Evolutionary conservation across 2,329 filamentous ascomycete species (phyloP), one percentile per base, ranked within the genome.

Genomic region (Cladophialophora psammophila): DNA sequence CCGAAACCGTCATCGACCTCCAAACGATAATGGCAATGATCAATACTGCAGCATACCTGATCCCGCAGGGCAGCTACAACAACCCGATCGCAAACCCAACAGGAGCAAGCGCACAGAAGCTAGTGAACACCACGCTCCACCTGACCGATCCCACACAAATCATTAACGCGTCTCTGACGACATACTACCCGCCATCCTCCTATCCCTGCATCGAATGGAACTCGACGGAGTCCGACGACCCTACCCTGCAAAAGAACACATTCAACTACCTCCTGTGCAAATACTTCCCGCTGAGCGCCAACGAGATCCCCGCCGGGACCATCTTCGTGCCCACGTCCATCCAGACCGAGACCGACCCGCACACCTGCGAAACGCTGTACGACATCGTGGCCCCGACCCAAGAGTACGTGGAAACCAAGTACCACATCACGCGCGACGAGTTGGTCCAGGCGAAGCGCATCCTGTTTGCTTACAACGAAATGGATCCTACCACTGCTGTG

Each of bases 201-300:
- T 50, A 48, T 60, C 55, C 48, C 55, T 61, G 58, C 38, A 40
- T 66, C 12, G 34, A 56, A 26, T 62, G 64, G 58, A 32, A 38
- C 3, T 53, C 26, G 20, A 52, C 45, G 4, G 48, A 53, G 15
- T 65, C 54, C 9, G 42, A 32, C 36, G 60, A 60, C 9, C 55
- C 55, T 31, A 60, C 40, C 35, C 55, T 54, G 12, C 12, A 20
- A 26, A 8, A 50, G 12, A 50, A 50, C 45, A 20, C 45, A 26
- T 66, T 62, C 53, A 57, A 62, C 20, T 63, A 66, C 38, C 60
- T 66, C 13, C n/a, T 59, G 5, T 64, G 62, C 40, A 58, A 52
- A 9, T 66, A 66, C 53, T 62, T 62, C 42, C 64, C 64, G 4
- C 38, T 62, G 13, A 48, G 50, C 10, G 38, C 36, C 15, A 50